A percentile compares a stretch with the other conserved stretches of the same genome.
Conservation (phyloP, 2,329 filamentous ascomycete genomes). For the Dactylella cylindrospora region DNA sequence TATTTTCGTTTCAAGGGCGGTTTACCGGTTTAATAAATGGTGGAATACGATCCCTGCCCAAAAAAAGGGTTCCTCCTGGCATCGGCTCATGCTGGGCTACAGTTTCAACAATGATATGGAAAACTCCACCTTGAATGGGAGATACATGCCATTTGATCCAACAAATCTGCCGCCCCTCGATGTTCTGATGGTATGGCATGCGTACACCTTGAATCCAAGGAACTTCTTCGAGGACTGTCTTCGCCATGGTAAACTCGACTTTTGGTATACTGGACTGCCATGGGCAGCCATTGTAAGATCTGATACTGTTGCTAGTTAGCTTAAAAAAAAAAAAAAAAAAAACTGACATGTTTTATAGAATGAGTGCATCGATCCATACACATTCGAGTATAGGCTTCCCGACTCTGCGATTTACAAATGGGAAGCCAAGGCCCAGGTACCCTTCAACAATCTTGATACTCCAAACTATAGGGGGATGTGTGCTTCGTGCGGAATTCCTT, state of each 20-base stretch:
- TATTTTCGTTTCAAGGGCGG: conserved; percentile 34
- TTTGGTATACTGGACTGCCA: conserved; percentile 67
- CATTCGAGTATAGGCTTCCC: conserved; percentile 45
- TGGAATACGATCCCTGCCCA: conserved; percentile 22
- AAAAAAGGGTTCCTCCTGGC: conserved; percentile 11
- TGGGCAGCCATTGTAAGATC: conserved; percentile 62
- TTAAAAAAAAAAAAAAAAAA: conserved; percentile 65
- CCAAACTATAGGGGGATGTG: conserved; percentile 19
- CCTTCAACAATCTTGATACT: conserved; percentile 23
- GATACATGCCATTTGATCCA: conserved; percentile 20
- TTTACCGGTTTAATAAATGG: conserved; percentile 41
- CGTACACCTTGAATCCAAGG: conserved; percentile 75
- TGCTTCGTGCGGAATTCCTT: conserved; percentile 42
- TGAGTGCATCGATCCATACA: conserved; percentile 39
- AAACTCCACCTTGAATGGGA: conserved; percentile 6
- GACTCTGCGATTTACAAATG: conserved; percentile 37
- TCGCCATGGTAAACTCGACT: conserved; percentile 58
- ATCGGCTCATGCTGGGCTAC: conserved; percentile 9
- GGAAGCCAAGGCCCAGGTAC: conserved; percentile 29
- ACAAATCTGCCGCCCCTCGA: conserved; percentile 55
- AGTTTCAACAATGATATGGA: conserved; percentile 31
- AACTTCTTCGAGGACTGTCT: conserved; percentile 74
- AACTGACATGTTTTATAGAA: conserved; percentile 61
- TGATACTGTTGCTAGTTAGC: conserved; percentile 55
- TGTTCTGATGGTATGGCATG: conserved; percentile 77